Evolutionary conservation across 139 green algal species (phyloP).

Genomic region (Limnomonas spitsbergensis): DNA sequence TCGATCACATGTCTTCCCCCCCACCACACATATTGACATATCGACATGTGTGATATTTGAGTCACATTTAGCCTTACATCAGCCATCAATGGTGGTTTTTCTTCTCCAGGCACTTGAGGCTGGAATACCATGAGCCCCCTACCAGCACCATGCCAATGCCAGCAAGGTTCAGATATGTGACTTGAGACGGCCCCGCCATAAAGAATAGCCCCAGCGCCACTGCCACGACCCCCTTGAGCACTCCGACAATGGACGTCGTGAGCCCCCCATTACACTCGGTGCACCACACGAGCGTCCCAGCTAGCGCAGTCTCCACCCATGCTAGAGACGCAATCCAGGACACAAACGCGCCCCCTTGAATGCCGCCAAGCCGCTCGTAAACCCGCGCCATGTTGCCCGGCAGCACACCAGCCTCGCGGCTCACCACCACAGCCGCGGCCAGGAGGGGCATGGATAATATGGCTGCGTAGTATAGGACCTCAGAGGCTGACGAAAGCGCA

Average conservation of each 20-base stretch:
- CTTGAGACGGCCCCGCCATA: not conserved
- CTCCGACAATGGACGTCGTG: constrained; percentile 11
- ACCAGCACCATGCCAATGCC: constrained; percentile 6
- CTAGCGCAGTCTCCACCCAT: constrained; percentile 1
- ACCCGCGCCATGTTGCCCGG: too few relatives aligned
- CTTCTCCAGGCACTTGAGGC: not conserved
- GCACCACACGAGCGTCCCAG: constrained; percentile 2
- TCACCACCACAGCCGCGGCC: not conserved
- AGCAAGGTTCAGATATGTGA: not conserved
- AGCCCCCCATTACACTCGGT: constrained; percentile 6
- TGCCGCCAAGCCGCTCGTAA: too few relatives aligned
- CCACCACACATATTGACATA: too few relatives aligned
- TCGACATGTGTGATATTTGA: too few relatives aligned
- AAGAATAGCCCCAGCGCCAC: not conserved
- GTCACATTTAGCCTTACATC: too few relatives aligned
- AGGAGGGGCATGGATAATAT: not conserved
- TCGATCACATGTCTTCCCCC: too few relatives aligned
- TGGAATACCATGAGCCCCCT: constrained; percentile 8
- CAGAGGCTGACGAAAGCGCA: not conserved
- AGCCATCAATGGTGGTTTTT: too few relatives aligned
- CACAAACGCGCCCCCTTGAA: not conserved
- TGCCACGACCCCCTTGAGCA: constrained; percentile 9
- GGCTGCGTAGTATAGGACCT: constrained; percentile 7
- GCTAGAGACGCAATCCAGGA: not conserved
- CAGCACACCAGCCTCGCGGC: not conserved